Evolutionary conservation across 2,329 filamentous ascomycete genomes (phyloP).

Genomic region (Colletotrichum horii): DNA sequence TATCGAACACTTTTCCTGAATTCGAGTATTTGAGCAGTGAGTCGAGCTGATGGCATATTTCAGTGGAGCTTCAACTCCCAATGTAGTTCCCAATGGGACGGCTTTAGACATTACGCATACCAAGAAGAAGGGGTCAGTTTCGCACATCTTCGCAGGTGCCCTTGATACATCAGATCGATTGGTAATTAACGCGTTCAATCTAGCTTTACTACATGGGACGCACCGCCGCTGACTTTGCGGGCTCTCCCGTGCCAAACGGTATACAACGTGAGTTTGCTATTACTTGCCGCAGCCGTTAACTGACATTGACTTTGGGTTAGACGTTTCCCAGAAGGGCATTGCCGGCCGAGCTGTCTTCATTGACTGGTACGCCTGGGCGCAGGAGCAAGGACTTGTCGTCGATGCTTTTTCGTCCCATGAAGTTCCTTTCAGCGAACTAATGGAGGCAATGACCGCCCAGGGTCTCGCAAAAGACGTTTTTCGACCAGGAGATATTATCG

Average conservation of each 20-base stretch:
- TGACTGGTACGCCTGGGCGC: slow-evolving; percentile 57
- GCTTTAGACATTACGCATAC: slow-evolving; percentile 28
- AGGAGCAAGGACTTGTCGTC: slow-evolving; percentile 28
- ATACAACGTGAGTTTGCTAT: slow-evolving; percentile 24
- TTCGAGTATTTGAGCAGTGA: background rate
- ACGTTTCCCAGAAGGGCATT: slow-evolving; percentile 34
- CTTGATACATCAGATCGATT: background rate
- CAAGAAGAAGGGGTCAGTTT: slow-evolving; percentile 24
- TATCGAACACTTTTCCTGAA: background rate
- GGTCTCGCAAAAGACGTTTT: slow-evolving; percentile 3
- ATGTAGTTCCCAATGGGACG: slow-evolving; percentile 29
- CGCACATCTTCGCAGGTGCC: background rate
- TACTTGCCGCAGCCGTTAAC: background rate
- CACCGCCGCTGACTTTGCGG: slow-evolving; percentile 23
- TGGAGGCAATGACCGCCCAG: slow-evolving; percentile 16
- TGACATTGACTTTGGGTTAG: background rate
- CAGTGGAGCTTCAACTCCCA: slow-evolving; percentile 30
- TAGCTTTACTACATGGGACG: slow-evolving; percentile 30
- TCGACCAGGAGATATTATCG: slow-evolving; percentile 21
- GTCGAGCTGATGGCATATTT: background rate
- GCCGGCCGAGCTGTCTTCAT: slow-evolving; percentile 55
- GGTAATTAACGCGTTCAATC: background rate
- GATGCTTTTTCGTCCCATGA: slow-evolving; percentile 24
- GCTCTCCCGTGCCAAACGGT: slow-evolving; percentile 22
- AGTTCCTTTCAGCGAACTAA: slow-evolving; percentile 21